phyloP scores from a whole-genome alignment of 179 eudicot species.

The Patellifolia procumbens region DNA sequence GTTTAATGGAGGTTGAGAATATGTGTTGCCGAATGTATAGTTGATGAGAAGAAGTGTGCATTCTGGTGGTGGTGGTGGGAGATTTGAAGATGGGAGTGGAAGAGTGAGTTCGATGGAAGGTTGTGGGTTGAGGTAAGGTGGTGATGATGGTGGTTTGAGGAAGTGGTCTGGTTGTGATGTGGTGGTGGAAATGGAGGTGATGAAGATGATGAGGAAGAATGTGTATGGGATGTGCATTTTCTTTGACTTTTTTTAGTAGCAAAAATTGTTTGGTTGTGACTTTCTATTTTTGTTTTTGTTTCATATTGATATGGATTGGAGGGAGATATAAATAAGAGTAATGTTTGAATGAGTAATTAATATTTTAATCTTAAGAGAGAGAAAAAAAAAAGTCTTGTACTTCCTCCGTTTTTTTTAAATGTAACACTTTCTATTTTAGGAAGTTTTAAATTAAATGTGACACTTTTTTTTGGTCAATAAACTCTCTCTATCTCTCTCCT shows the following conservation, averaged over 20 bases:
- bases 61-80: constrained; percentile 32
- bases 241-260: background rate
- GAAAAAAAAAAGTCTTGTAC: no score
- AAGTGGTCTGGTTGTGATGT: constrained; percentile 28
- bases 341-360: no score
- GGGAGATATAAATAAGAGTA: background rate
- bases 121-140: constrained; percentile 9
- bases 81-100: constrained; percentile 50
- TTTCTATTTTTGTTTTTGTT: background rate
- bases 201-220: constrained; percentile 21
- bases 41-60: constrained; percentile 46
- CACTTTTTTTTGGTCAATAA: no score
- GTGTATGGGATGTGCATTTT: constrained; percentile 14
- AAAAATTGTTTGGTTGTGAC: background rate
- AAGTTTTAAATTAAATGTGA: no score
- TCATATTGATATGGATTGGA: background rate
- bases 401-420: no score
- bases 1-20: constrained; percentile 53
- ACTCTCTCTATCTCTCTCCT: no score
- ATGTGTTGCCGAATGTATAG: constrained; percentile 59
- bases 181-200: constrained; percentile 23
- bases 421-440: no score
- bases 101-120: constrained; percentile 47
- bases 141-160: constrained; percentile 16
- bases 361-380: no score